Percentiles rank a stretch among this genome's conserved stretches.
Evolutionary conservation across 345 rosid species (phyloP).

Genomic region (Mercurialis annua): DNA sequence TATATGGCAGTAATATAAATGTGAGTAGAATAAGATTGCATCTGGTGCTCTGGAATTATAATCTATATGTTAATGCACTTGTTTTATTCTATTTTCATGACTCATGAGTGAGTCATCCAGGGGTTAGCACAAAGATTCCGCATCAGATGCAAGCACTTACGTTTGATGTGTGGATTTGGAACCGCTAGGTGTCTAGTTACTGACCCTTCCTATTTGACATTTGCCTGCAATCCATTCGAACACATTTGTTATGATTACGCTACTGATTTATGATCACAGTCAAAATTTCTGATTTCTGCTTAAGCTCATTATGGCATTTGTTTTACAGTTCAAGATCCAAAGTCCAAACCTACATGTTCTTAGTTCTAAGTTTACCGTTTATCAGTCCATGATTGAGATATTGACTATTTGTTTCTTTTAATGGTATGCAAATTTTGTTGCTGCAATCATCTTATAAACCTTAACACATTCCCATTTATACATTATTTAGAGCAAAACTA

Average conservation of each 20-base stretch:
- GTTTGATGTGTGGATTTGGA: not conserved
- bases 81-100: not conserved
- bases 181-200: not conserved
- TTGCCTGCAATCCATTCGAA: not conserved
- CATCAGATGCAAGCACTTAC: not conserved
- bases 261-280: not conserved
- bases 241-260: not conserved
- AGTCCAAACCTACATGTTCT: not conserved
- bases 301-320: not conserved
- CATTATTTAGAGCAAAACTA: conserved; percentile 58
- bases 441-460: conserved; percentile 13
- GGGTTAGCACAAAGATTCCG: too few species aligned
- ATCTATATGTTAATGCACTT: not conserved
- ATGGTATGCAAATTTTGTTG: not conserved
- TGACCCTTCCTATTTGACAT: not conserved
- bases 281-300: conserved; percentile 1
- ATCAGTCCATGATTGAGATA: not conserved
- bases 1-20: too few species aligned
- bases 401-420: not conserved
- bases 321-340: not conserved
- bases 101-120: not conserved
- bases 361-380: not conserved
- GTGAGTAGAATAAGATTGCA: too few species aligned
- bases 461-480: conserved; percentile 2
- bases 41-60: too few species aligned